phyloP scores from a whole-genome alignment of 495 filamentous ascomycete genomes.

The Podospora comata region DNA sequence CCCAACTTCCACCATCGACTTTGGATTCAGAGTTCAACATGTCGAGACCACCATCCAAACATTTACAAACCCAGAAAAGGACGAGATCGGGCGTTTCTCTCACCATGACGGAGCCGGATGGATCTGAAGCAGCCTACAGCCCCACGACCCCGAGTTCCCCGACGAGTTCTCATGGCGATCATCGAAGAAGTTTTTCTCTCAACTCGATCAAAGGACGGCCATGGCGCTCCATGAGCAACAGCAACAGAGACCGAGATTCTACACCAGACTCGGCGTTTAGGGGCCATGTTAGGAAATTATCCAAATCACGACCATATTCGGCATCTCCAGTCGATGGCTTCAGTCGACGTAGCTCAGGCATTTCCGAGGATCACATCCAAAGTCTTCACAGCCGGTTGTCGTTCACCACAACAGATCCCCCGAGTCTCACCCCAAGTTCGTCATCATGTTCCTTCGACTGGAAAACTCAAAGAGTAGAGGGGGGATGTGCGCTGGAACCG shows the following conservation, averaged over 20 bases:
- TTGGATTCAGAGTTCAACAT: slow-evolving; percentile 1
- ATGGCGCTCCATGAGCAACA: slow-evolving; percentile 27
- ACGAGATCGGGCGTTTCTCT: slow-evolving; percentile 7
- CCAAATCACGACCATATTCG: slow-evolving; percentile 28
- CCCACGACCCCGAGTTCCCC: slow-evolving; percentile 26
- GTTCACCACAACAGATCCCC: slow-evolving; percentile 20
- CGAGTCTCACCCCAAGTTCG: slow-evolving; percentile 15
- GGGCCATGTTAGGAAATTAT: slow-evolving; percentile 25
- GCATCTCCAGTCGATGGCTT: slow-evolving; percentile 18
- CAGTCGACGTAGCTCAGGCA: slow-evolving; percentile 26
- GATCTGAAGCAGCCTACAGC: slow-evolving; percentile 20
- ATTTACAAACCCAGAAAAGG: neutral
- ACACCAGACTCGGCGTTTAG: slow-evolving; percentile 14
- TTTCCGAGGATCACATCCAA: slow-evolving; percentile 27
- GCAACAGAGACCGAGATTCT: slow-evolving; percentile 19
- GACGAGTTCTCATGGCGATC: slow-evolving; percentile 26
- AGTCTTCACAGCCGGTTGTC: slow-evolving; percentile 22
- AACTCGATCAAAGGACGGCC: slow-evolving; percentile 24
- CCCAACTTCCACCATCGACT: neutral
- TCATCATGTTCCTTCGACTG: slow-evolving; percentile 29
- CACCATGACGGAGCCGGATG: slow-evolving; percentile 4
- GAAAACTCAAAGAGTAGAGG: slow-evolving; percentile 40
- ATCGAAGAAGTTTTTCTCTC: slow-evolving; percentile 29
- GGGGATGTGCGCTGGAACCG: slow-evolving; percentile 73
- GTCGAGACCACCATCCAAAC: neutral